Evolutionary conservation across 1,139 yeast species (phyloP).

Genomic region (Hyphopichia khmerensis): DNA sequence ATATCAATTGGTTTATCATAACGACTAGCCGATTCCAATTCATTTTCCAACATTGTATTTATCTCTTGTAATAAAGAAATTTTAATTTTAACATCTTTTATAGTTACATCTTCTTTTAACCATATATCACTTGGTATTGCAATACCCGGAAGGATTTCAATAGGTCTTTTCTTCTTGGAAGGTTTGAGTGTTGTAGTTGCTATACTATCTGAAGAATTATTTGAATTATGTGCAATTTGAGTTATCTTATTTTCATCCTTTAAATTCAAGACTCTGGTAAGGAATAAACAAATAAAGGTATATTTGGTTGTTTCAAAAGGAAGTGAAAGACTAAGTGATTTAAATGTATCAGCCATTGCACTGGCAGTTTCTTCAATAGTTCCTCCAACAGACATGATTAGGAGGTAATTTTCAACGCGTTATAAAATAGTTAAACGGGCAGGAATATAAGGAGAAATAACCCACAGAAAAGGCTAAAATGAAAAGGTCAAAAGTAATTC

Average conservation of each 20-base stretch:
- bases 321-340: conserved; percentile 25
- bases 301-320: conserved; percentile 28
- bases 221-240: background rate
- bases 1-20: conserved; percentile 14
- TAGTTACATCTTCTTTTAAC: conserved; percentile 32
- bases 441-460: no score
- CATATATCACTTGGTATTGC: conserved; percentile 41
- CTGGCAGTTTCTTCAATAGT: conserved; percentile 5
- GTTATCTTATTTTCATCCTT: conserved; percentile 11
- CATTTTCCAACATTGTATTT: conserved; percentile 31
- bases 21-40: conserved; percentile 12
- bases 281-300: conserved; percentile 22
- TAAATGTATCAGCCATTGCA: conserved; percentile 14
- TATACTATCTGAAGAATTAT: background rate
- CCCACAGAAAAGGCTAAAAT: no score
- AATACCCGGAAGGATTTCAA: conserved; percentile 35
- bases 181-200: background rate
- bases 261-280: conserved; percentile 20
- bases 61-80: conserved; percentile 34
- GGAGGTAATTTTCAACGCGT: no score
- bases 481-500: no score
- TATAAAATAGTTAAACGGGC: no score
- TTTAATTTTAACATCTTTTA: conserved; percentile 36
- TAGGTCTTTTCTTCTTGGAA: conserved; percentile 1
- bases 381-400: conserved; percentile 4